Percentiles rank a stretch among this genome's conserved stretches.
Conservation (phyloP, 2,329 filamentous ascomycete species). For the Penicillium sp. region DNA sequence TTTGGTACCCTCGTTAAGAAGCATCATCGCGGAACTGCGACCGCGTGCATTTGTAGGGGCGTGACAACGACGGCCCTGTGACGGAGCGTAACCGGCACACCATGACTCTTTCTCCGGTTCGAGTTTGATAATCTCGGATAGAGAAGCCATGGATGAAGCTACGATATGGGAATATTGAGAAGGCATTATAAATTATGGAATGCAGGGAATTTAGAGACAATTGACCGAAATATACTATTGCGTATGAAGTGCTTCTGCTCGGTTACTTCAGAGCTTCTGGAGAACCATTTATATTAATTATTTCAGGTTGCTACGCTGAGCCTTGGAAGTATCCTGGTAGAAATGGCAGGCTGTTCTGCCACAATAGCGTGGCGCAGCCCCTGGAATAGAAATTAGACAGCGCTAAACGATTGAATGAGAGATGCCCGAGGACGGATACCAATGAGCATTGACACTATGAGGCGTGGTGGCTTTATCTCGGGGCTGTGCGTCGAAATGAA, state of each 20-base stretch:
- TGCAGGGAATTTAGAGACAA: not conserved
- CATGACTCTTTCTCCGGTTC: constrained; percentile 16
- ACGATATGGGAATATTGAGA: not conserved
- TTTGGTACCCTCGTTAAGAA: constrained; percentile 17
- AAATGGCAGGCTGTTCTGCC: not conserved
- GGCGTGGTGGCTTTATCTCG: not conserved
- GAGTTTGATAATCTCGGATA: constrained; percentile 19
- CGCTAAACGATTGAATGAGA: not conserved
- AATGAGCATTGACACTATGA: not conserved
- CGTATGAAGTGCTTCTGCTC: not conserved
- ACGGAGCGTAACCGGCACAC: constrained; percentile 19
- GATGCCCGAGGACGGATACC: not conserved
- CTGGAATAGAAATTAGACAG: not conserved
- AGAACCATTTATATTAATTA: not conserved
- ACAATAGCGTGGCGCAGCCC: not conserved
- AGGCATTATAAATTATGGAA: constrained; percentile 2
- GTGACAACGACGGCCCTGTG: constrained; percentile 16
- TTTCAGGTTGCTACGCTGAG: not conserved
- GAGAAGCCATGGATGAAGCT: not conserved
- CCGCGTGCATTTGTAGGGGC: constrained; percentile 9
- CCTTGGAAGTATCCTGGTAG: not conserved
- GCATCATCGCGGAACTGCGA: constrained; percentile 8
- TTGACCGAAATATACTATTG: not conserved
- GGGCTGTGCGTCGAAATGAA: not conserved
- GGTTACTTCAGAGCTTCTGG: not conserved